A percentile compares a stretch with the other conserved stretches of the same genome.
phyloP scores from a whole-genome alignment of 2,329 filamentous ascomycete genomes.

The Penicillium rolfsii region DNA sequence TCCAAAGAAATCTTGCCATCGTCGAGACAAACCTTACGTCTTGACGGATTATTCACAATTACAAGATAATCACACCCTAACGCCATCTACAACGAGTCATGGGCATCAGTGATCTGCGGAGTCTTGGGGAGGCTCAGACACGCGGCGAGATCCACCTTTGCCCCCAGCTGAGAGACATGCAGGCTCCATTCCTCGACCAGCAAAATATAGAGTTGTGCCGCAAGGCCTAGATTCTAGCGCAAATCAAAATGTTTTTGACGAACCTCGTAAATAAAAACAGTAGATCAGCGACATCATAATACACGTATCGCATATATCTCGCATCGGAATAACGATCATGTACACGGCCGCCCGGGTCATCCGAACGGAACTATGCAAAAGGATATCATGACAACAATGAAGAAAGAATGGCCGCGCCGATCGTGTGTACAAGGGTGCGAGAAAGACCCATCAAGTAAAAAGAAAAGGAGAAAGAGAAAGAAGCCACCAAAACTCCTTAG shows the following conservation, averaged over 20 bases:
- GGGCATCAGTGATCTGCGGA: slow-evolving; percentile 14
- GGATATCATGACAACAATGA: slow-evolving; percentile 5
- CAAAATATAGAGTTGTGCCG: slow-evolving; percentile 1
- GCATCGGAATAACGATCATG: slow-evolving; percentile 14
- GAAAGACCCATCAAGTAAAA: slow-evolving; percentile 10
- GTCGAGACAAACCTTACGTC: background rate
- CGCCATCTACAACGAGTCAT: slow-evolving; percentile 1
- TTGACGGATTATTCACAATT: too few relatives aligned
- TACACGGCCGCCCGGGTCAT: slow-evolving; percentile 18
- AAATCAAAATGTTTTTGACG: background rate
- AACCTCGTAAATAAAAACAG: background rate
- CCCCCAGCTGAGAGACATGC: slow-evolving; percentile 4
- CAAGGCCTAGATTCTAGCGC: background rate
- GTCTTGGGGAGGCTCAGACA: slow-evolving; percentile 2
- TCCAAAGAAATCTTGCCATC: background rate
- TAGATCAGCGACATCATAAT: background rate
- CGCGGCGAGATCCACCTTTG: slow-evolving; percentile 7
- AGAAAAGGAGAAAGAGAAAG: slow-evolving; percentile 1
- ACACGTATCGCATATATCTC: slow-evolving; percentile 6
- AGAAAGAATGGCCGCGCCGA: slow-evolving; percentile 27
- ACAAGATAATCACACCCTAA: background rate
- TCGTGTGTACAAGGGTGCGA: slow-evolving; percentile 24
- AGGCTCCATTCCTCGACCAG: slow-evolving; percentile 2
- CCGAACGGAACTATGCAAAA: slow-evolving; percentile 21
- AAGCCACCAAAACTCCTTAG: slow-evolving; percentile 10